A percentile compares a stretch with the other conserved stretches of the same genome.
phyloP scores from a whole-genome alignment of 1,284 basidiomycete species.

The Taiwanofungus camphoratus region DNA sequence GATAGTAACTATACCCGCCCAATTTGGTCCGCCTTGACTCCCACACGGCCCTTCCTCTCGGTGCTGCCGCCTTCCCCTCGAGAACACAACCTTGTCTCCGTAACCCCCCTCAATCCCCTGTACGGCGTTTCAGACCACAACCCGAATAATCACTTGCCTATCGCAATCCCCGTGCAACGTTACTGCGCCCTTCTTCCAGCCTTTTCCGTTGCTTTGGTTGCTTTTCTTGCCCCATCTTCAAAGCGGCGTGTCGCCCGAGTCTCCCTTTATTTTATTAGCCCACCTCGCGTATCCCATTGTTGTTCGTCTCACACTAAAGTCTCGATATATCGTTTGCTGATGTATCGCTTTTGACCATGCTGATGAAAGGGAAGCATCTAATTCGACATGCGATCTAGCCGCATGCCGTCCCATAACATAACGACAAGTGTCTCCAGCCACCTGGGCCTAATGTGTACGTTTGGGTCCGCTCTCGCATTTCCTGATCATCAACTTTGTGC shows the following conservation, averaged over 20 bases:
- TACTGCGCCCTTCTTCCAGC: no score
- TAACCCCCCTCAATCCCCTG: no score
- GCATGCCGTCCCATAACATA: not conserved
- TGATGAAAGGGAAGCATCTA: not conserved
- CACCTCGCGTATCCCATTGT: not conserved
- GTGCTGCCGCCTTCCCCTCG: no score
- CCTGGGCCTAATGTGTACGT: no score
- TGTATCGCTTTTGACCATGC: not conserved
- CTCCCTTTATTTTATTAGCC: constrained; percentile 7
- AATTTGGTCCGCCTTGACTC: not conserved
- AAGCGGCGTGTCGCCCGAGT: constrained; percentile 11
- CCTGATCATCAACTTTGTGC: no score
- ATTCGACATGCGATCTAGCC: not conserved
- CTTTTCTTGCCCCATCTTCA: not conserved
- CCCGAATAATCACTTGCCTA: no score
- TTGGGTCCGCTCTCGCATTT: no score
- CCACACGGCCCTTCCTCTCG: not conserved
- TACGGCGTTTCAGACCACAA: no score
- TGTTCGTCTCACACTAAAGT: not conserved
- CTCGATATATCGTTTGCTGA: constrained; percentile 1
- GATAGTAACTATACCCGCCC: constrained; percentile 4
- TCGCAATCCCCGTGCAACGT: no score
- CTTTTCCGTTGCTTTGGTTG: constrained; percentile 3
- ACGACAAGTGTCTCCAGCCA: not conserved
- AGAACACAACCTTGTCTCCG: no score